Conservation (phyloP, 345 rosid genomes). For the Cardamine occulta region DNA sequence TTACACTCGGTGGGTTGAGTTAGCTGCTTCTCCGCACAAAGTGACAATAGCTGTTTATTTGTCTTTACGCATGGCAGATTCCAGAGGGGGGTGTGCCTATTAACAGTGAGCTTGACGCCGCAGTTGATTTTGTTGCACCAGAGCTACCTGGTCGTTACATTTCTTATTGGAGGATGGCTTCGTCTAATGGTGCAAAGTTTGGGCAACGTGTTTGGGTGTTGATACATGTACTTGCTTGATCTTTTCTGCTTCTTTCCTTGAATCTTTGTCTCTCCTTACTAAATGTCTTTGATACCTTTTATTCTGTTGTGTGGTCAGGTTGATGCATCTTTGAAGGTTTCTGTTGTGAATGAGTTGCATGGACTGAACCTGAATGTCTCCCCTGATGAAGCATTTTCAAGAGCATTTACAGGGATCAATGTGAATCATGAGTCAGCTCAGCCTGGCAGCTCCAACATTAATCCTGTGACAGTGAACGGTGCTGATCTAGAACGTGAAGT, state of each 20-base stretch:
- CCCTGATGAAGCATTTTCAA: conserved; percentile 46
- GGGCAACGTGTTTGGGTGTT: conserved; percentile 98
- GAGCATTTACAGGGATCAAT: conserved; percentile 34
- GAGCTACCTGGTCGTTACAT: conserved; percentile 72
- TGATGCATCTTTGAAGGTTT: conserved; percentile 54
- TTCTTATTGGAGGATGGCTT: conserved; percentile 91
- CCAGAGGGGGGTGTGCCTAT: conserved; percentile 65
- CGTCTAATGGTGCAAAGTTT: conserved; percentile 66
- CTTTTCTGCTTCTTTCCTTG: conserved; percentile 6
- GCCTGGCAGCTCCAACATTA: conserved; percentile 31
- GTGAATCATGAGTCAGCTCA: conserved; percentile 28
- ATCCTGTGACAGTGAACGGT: conserved; percentile 12
- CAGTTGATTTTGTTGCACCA: conserved; percentile 82
- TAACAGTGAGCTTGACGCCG: conserved; percentile 70
- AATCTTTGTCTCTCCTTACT: neutral
- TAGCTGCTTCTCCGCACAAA: conserved; percentile 3
- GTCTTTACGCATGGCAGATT: conserved; percentile 52
- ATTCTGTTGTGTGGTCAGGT: conserved; percentile 50
- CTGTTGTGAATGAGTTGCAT: conserved; percentile 38
- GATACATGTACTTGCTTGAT: conserved; percentile 56
- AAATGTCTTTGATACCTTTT: neutral
- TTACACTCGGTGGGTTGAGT: neutral
- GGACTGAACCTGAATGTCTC: conserved; percentile 76
- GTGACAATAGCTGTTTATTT: conserved; percentile 17
- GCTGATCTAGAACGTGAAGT: conserved; percentile 37